Percentiles rank a stretch among this genome's conserved stretches.
Conservation (phyloP, 768 basidiomycete genomes). For the Hericium alpestre region DNA sequence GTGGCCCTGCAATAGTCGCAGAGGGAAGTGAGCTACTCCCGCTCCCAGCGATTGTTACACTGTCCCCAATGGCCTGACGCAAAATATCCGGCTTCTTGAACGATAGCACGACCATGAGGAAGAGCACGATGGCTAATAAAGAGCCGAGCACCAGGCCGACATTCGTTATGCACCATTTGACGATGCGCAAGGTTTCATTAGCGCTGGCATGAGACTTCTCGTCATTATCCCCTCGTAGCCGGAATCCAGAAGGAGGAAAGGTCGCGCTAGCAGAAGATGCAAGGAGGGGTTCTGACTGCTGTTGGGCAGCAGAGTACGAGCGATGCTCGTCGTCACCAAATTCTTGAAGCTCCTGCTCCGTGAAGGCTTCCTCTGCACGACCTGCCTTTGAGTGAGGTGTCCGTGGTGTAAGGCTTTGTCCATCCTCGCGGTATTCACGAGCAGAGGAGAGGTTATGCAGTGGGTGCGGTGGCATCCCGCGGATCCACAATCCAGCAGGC, state of each 20-base stretch:
- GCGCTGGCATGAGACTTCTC: slow-evolving; percentile 7
- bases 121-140: slow-evolving; percentile 32
- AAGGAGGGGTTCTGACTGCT: slow-evolving; percentile 36
- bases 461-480: slow-evolving; percentile 9
- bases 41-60: slow-evolving; percentile 6
- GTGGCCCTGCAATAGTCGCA: slow-evolving; percentile 11
- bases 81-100: slow-evolving; percentile 38
- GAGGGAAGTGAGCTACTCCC: slow-evolving; percentile 7
- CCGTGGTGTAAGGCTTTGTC: slow-evolving; percentile 35
- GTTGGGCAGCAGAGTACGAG: slow-evolving; percentile 19
- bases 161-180: slow-evolving; percentile 11
- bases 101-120: slow-evolving; percentile 38
- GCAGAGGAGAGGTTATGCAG: slow-evolving; percentile 2
- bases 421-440: slow-evolving; percentile 1
- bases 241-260: slow-evolving; percentile 30
- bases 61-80: slow-evolving; percentile 31
- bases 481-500: background rate
- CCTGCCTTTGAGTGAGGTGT: slow-evolving; percentile 56
- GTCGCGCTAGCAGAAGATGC: slow-evolving; percentile 25
- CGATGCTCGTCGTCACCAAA: slow-evolving; percentile 29
- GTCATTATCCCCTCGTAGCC: slow-evolving; percentile 32
- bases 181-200: slow-evolving; percentile 1
- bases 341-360: slow-evolving; percentile 37
- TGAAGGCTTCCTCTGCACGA: slow-evolving; percentile 42
- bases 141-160: slow-evolving; percentile 36